A percentile compares a stretch with the other conserved stretches of the same genome.
These are phyloP conservation scores for Clathrus columnatus DNA, from an alignment of 768 basidiomycete genomes.

Conservation along the genomic window DNA sequence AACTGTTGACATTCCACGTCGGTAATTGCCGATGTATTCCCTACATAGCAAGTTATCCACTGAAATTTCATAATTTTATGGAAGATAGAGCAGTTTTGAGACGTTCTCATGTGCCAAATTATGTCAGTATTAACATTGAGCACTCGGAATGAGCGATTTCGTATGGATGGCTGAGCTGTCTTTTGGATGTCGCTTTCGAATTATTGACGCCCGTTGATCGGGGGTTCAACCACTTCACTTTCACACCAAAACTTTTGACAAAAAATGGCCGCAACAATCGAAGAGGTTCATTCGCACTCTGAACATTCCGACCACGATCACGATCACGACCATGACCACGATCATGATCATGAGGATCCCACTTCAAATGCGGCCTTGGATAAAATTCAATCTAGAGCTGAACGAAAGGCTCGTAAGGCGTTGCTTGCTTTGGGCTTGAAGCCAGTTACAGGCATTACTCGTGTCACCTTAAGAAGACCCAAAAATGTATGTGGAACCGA, in stretches of 20 bases:
- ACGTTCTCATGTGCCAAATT: no score
- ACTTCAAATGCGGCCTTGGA: constrained; percentile 78
- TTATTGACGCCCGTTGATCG: no score
- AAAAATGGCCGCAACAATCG: constrained; percentile 51
- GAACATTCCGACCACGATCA: constrained; percentile 37
- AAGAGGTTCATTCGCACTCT: constrained; percentile 62
- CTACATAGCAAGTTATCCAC: background rate
- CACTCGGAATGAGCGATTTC: background rate
- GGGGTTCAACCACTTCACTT: background rate
- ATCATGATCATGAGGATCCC: constrained; percentile 60
- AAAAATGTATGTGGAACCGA: constrained; percentile 62
- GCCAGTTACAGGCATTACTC: constrained; percentile 85
- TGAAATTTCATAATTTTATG: background rate
- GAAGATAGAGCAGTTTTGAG: background rate
- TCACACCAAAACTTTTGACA: background rate
- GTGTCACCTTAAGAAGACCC: constrained; percentile 89
- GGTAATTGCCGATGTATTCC: background rate
- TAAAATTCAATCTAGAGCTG: constrained; percentile 89
- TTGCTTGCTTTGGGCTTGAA: constrained; percentile 87
- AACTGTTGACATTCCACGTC: background rate
- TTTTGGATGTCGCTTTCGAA: background rate
- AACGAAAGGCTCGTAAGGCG: constrained; percentile 93
- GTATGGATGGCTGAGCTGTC: background rate
- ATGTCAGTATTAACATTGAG: background rate
- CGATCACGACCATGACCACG: constrained; percentile 47